Base-by-base conservation (phyloP, 2,329 filamentous ascomycete species). In the Thielaviopsis musarum region DNA sequence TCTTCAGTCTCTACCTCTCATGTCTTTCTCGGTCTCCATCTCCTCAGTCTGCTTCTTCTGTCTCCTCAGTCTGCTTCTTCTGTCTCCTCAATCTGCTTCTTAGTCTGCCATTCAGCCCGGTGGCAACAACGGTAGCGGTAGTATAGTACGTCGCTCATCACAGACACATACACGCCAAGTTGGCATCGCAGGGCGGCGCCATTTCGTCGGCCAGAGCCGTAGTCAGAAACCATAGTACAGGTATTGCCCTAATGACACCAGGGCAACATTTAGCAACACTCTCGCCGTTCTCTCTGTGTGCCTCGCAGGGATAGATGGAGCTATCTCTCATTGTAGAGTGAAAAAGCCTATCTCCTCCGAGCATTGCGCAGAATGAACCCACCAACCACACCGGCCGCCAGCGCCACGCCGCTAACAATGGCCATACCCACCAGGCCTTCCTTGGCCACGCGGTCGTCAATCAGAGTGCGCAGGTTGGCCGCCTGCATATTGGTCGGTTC, bases 391-490 rank as follows among this genome's bases (percentile, higher is more conserved):
- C 91, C 93, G 2, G 91, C 93, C 1, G 88, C 91, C 63, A 97
- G 85, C 58, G 91, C 91, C 59, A 97, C 81, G 34, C 93, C 91
- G 63, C 91, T 91, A 52, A 97, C 82, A 69, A 98, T 97, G 52
- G 93, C 93, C 60, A 95, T 90, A 52, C 93, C 93, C 75, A 97
- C 80, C 63, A 98, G 72, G 0, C 93, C 93, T 73, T 98, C 93
- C 75, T 85, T 94, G 59, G 90, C 87, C 62, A 98, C 93, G 75
- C 91, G 94, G 69, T 97, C 91, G 71, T 98, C 91, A 67, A 98
- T 95, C 70, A 97, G 75, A 53, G 84, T 79, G 67, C 87, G 83
- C 71, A 98, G 74, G 72, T 94, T 95, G 59, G 83, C 79, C 26
- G 91, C 90, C 73, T 98, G 93, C 67, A 96, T 73, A 71, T 97